These are phyloP conservation scores for Gracilariopsis chorda DNA, from an alignment of 23 red algal genomes.

Conservation along the genomic window DNA sequence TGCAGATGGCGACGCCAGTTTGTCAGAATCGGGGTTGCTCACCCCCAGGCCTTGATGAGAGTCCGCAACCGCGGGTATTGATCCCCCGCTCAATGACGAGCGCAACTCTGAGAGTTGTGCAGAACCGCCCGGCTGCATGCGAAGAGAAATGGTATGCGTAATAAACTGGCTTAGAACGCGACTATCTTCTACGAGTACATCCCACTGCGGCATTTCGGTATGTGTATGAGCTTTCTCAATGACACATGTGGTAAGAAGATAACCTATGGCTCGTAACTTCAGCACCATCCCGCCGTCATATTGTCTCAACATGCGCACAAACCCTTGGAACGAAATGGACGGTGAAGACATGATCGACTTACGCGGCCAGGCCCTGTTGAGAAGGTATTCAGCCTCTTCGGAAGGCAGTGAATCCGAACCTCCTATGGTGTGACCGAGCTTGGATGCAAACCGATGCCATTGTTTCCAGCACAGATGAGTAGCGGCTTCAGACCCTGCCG, in stretches of 20 bases:
- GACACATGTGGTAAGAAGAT: not conserved
- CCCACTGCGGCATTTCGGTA: not conserved
- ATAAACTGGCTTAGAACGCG: not conserved
- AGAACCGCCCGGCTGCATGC: no score
- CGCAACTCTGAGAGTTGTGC: not conserved
- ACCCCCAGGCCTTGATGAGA: not conserved
- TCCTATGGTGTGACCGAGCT: not conserved
- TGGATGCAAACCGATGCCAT: not conserved
- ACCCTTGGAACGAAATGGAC: not conserved
- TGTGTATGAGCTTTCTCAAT: not conserved
- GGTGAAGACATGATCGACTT: not conserved
- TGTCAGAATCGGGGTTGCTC: not conserved
- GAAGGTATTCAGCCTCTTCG: not conserved
- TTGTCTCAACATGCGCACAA: not conserved
- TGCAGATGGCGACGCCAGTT: not conserved
- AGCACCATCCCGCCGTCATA: constrained; percentile 2
- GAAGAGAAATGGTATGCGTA: not conserved
- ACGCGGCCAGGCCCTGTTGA: constrained; percentile 5
- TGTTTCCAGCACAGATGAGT: not conserved
- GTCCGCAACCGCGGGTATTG: not conserved
- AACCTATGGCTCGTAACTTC: not conserved
- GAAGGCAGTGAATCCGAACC: constrained; percentile 32
- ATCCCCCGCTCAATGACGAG: not conserved
- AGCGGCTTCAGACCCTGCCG: not conserved
- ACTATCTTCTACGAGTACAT: not conserved